Evolutionary conservation across 2,329 filamentous ascomycete genomes (phyloP).

Genomic region (Pyricularia pennisetigena): DNA sequence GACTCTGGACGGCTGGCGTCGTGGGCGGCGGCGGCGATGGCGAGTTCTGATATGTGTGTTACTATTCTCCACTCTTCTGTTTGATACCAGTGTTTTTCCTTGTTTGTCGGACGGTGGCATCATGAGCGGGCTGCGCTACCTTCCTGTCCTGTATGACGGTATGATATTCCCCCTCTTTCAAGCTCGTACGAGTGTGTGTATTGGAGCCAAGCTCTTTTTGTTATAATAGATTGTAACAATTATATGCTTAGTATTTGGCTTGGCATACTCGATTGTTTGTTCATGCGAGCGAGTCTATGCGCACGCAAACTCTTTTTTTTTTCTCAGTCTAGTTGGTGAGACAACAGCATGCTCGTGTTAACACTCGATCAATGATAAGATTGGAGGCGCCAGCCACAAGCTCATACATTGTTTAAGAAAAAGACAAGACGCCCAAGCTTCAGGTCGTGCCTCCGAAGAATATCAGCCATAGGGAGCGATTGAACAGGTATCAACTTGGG

Average conservation of each 20-base stretch:
- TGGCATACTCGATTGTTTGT: background rate
- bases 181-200: background rate
- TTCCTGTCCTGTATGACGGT: constrained; percentile 13
- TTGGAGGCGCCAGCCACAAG: too few species aligned
- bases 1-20: constrained; percentile 61
- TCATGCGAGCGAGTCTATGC: too few species aligned
- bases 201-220: background rate
- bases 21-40: constrained; percentile 52
- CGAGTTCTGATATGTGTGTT: constrained; percentile 35
- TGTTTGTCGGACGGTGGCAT: background rate
- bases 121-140: background rate
- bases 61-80: background rate
- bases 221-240: background rate
- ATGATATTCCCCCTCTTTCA: constrained; percentile 12
- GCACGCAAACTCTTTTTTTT: background rate
- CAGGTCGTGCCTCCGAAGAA: too few species aligned
- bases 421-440: too few species aligned
- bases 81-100: background rate
- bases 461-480: too few species aligned
- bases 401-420: too few species aligned
- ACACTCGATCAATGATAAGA: too few species aligned
- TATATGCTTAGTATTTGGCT: background rate
- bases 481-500: too few species aligned
- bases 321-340: too few species aligned
- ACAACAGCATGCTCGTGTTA: too few species aligned